Evolutionary conservation across 192 early-diverging fungal species (phyloP).

Genomic region (Coemansia sp.): DNA sequence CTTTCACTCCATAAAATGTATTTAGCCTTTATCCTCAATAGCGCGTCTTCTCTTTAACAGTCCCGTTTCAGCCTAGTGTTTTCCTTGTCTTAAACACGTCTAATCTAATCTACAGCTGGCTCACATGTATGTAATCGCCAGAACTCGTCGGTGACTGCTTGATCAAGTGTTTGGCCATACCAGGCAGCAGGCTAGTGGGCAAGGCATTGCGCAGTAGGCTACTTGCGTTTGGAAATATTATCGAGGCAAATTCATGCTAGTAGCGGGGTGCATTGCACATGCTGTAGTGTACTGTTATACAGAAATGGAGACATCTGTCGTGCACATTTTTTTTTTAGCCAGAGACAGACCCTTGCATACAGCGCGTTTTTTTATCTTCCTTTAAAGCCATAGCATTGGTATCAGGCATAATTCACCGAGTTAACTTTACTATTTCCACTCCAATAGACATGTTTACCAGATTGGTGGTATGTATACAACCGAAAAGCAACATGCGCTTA

Average conservation of each 20-base stretch:
- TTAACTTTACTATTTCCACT: not conserved
- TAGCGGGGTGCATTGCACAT: not conserved
- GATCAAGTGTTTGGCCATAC: not conserved
- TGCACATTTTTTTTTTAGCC: not conserved
- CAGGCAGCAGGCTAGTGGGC: not conserved
- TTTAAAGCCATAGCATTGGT: too few species aligned
- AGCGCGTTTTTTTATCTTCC: not conserved
- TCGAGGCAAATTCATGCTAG: conserved; percentile 12
- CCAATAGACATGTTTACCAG: not conserved
- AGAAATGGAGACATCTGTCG: too few species aligned
- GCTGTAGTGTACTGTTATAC: not conserved
- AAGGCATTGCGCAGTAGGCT: not conserved
- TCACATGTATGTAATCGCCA: not conserved
- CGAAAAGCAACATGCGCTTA: not conserved
- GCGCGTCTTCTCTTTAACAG: not conserved
- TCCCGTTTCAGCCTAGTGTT: not conserved
- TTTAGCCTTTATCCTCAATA: not conserved
- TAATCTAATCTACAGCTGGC: not conserved
- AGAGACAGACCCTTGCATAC: not conserved
- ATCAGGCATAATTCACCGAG: too few species aligned
- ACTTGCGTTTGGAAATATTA: not conserved
- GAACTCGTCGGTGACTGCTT: not conserved
- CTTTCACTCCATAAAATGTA: not conserved
- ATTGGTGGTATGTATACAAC: not conserved
- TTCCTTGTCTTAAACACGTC: conserved; percentile 11